phyloP scores from a whole-genome alignment of 352 stramenopile species.

The Phytophthora brassicae region DNA sequence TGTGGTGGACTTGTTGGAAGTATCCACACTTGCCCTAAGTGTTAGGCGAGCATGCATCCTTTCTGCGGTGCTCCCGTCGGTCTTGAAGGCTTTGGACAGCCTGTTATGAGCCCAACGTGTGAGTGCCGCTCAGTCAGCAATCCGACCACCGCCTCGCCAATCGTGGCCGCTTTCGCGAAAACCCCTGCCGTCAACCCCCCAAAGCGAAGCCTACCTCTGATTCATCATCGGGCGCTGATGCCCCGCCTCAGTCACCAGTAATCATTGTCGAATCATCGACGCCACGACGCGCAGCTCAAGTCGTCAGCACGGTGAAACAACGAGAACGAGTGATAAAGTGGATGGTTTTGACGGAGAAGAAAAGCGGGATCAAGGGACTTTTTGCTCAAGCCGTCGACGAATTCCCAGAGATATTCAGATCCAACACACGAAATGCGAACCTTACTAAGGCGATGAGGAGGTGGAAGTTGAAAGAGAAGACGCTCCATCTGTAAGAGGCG shows the following conservation, averaged over 20 bases:
- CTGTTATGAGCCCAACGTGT: constrained; percentile 2
- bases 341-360: constrained; percentile 1
- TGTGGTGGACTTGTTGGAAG: background rate
- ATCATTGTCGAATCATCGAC: background rate
- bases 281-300: background rate
- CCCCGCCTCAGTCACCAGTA: background rate
- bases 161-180: constrained; percentile 3
- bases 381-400: constrained; percentile 9
- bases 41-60: constrained; percentile 4
- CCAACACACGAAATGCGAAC: constrained; percentile 9
- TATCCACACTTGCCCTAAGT: constrained; percentile 2
- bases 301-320: constrained; percentile 1
- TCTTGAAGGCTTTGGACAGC: background rate
- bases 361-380: constrained; percentile 3
- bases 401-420: constrained; percentile 11
- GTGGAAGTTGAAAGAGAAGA: constrained; percentile 5
- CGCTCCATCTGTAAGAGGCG: background rate
- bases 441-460: constrained; percentile 12
- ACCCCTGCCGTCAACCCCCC: background rate
- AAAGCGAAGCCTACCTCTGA: background rate
- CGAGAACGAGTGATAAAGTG: background rate
- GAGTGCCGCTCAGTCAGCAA: background rate
- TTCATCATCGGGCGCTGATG: background rate
- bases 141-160: background rate
- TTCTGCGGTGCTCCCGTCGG: constrained; percentile 15